These are phyloP conservation scores for Asterochloris sp. DNA, from an alignment of 139 green algal species.

Conservation along the genomic window DNA sequence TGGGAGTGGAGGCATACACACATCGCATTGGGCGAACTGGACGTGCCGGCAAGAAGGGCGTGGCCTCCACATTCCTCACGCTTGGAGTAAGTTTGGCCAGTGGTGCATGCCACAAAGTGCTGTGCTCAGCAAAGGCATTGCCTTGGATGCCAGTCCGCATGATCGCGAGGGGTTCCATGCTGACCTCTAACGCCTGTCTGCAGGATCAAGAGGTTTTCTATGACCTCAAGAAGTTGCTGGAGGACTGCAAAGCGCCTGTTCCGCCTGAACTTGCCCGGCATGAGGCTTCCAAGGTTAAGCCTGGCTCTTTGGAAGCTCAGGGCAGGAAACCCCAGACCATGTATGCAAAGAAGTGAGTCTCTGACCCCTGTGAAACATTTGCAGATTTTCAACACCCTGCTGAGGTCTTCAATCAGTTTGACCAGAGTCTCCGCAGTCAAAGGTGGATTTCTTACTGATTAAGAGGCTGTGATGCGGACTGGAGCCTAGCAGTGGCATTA, in stretches of 20 bases:
- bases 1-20: constrained; percentile 95
- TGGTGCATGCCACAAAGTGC: neutral
- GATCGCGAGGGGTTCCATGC: neutral
- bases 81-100: constrained; percentile 17
- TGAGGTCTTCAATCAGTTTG: too few species aligned
- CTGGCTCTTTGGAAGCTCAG: constrained; percentile 45
- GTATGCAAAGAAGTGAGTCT: constrained; percentile 55
- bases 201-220: constrained; percentile 87
- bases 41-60: constrained; percentile 81
- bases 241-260: constrained; percentile 63
- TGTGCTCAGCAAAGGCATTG: neutral
- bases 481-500: neutral
- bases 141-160: neutral
- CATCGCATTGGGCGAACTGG: constrained; percentile 91
- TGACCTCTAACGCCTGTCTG: neutral
- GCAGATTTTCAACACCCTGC: too few species aligned
- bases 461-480: too few species aligned
- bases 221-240: constrained; percentile 87
- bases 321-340: constrained; percentile 35
- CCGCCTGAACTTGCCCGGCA: constrained; percentile 69
- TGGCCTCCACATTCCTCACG: constrained; percentile 90
- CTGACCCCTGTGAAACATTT: too few species aligned
- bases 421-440: neutral
- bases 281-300: constrained; percentile 77
- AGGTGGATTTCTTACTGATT: neutral